Base-by-base conservation (phyloP, 1,139 yeast species). In the Taiozyma sp. region DNA sequence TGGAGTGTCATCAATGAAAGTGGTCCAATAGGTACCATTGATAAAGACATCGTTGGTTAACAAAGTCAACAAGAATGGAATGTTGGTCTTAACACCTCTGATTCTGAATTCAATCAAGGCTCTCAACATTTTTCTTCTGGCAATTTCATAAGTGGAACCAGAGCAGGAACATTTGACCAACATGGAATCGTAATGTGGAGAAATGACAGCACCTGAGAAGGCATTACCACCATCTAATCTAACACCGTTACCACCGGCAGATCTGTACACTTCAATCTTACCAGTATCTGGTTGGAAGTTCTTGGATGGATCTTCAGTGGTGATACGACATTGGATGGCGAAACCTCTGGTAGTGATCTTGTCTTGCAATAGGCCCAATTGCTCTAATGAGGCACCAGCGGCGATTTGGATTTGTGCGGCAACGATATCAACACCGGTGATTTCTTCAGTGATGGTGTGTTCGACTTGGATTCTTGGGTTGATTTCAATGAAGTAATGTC, bases 401-500 rank as follows among this genome's bases (percentile, higher is more conserved):
- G 98, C 98, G 65, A 93, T 91, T 76, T 95, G 99, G 65, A 93
- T 93, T 75, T 93, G 99, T 23, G 99, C 99, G 55, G 98, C 97
- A 36, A 93, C 98, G 59, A 93, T 79, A 72, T 93, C 99, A 57
- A 93, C 96, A 61, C 99, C 99, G 27, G 99, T 93, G 69, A 93
- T 93, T 75, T 93, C 99, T 74, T 93, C 99, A 52, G 99, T 92
- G 70, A 93, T 93, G 48, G 99, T 93, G 74, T 93, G 99, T 77
- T 93, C 99, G 56, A 92, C 98, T 74, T 93, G 98, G 68, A 93
- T 93, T 78, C 99, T 86, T 56, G 99, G 99, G 76, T 93, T 93
- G 74, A 93, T 93, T 75, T 95, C 99, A 68, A 93, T 93, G 69
- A 93, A 93, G 74, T 93, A 93, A 71, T 93, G 99, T 72, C 98